A percentile compares a stretch with the other conserved stretches of the same genome.
Evolutionary conservation across 148 eudicot species (phyloP).

Genomic region (Chenopodium quinoa): DNA sequence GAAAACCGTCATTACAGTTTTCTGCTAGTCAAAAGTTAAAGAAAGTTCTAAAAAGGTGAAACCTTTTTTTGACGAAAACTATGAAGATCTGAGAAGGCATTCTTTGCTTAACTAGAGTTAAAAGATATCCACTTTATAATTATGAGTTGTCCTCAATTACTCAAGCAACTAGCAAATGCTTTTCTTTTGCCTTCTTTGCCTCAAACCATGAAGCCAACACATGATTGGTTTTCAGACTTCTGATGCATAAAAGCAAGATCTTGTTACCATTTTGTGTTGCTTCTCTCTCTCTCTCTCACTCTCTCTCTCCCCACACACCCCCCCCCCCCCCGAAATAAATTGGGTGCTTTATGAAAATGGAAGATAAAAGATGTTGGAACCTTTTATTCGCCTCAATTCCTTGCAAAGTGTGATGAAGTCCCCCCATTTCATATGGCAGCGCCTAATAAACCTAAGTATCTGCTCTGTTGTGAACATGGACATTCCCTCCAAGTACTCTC

Average conservation of each 20-base stretch:
- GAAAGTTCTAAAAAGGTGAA: background rate
- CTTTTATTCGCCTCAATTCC: conserved; percentile 96
- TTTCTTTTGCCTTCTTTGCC: background rate
- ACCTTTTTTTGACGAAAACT: background rate
- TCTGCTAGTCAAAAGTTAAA: background rate
- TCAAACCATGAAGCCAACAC: background rate
- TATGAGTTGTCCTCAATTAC: background rate
- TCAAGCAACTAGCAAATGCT: background rate
- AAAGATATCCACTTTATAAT: background rate
- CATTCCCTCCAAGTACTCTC: conserved; percentile 97
- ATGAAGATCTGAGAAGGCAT: no score
- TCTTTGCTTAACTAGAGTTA: background rate
- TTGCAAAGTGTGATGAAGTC: conserved; percentile 94
- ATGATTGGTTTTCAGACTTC: background rate
- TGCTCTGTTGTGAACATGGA: conserved; percentile 97
- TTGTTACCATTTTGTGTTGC: background rate
- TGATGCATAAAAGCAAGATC: background rate
- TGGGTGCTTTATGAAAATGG: background rate
- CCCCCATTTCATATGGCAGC: conserved; percentile 99
- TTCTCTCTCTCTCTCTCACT: background rate
- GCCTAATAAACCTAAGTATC: conserved; percentile 88
- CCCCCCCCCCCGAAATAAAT: background rate
- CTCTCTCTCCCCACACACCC: no score
- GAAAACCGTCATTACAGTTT: background rate
- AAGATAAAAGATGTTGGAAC: conserved; percentile 30